Conservation (phyloP, 129 eudicot species). For the Pittosporum tobira region DNA sequence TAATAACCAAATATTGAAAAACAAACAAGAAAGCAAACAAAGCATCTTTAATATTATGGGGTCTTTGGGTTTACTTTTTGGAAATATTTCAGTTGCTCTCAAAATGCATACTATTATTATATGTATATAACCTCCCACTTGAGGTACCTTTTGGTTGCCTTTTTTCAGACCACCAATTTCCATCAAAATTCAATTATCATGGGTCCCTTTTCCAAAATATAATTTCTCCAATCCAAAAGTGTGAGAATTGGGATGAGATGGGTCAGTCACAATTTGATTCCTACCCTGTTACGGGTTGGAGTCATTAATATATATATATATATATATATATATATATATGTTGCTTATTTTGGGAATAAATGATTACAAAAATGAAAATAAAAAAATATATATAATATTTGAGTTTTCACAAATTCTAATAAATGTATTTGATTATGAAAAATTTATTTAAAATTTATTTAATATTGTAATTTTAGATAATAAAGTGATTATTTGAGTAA, state of each 20-base stretch:
- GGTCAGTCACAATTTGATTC: constrained; percentile 9
- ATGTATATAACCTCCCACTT: constrained; percentile 27
- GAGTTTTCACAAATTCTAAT: too few relatives aligned
- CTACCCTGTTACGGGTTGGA: not conserved
- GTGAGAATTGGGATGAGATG: constrained; percentile 8
- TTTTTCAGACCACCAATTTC: constrained; percentile 27
- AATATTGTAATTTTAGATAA: too few relatives aligned
- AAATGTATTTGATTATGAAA: too few relatives aligned
- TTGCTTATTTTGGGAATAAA: too few relatives aligned
- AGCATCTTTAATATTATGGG: constrained; percentile 18
- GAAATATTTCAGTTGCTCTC: constrained; percentile 12
- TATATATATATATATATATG: not conserved
- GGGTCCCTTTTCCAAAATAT: constrained; percentile 16
- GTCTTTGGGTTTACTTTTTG: not conserved
- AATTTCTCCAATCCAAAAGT: constrained; percentile 2
- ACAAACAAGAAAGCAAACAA: constrained; percentile 14
- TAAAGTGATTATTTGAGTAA: too few relatives aligned
- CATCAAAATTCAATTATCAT: constrained; percentile 17
- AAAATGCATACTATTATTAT: constrained; percentile 6
- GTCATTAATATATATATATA: not conserved
- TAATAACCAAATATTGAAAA: not conserved
- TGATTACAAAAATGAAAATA: too few relatives aligned
- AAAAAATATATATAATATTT: too few relatives aligned
- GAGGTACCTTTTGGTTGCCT: constrained; percentile 28
- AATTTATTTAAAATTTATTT: too few relatives aligned